Evolutionary conservation across 1,284 basidiomycete species (phyloP).

Genomic region (Irpex sp.): DNA sequence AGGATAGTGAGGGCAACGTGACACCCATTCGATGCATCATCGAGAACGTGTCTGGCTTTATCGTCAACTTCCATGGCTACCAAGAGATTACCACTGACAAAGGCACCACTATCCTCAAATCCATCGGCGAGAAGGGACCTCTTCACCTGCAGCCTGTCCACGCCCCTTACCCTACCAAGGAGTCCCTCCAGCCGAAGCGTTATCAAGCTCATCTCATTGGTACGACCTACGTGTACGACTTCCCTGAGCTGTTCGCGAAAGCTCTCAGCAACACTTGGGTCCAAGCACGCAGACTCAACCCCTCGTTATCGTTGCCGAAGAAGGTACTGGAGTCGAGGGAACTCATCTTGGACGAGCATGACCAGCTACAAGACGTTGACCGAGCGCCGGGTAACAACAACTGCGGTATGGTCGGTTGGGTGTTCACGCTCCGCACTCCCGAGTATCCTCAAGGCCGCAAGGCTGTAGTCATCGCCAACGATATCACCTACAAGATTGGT

Average conservation of each 20-base stretch:
- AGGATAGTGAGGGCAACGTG: conserved; percentile 90
- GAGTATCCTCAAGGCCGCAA: conserved; percentile 91
- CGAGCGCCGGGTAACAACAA: conserved; percentile 92
- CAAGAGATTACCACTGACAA: conserved; percentile 97
- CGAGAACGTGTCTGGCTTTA: conserved; percentile 98
- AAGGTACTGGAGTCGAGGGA: conserved; percentile 82
- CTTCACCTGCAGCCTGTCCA: conserved; percentile 92
- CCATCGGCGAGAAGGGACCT: conserved; percentile 92
- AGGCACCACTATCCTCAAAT: conserved; percentile 91
- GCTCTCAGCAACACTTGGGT: conserved; percentile 93
- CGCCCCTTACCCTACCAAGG: conserved; percentile 93
- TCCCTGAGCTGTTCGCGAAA: conserved; percentile 98
- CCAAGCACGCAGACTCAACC: conserved; percentile 62
- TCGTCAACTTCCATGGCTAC: conserved; percentile 99
- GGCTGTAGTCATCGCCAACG: conserved; percentile 92
- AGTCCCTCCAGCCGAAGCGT: conserved; percentile 97
- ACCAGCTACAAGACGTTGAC: conserved; percentile 86
- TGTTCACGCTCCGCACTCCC: conserved; percentile 90
- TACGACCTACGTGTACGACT: conserved; percentile 98
- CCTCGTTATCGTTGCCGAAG: conserved; percentile 73
- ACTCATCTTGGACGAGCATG: conserved; percentile 92
- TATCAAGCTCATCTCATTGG: conserved; percentile 99
- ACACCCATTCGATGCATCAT: conserved; percentile 97
- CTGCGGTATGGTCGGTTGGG: conserved; percentile 99
- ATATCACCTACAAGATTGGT: conserved; percentile 98